phyloP scores from a whole-genome alignment of 169 alveolate genomes.

The Perkinsus marinus region DNA sequence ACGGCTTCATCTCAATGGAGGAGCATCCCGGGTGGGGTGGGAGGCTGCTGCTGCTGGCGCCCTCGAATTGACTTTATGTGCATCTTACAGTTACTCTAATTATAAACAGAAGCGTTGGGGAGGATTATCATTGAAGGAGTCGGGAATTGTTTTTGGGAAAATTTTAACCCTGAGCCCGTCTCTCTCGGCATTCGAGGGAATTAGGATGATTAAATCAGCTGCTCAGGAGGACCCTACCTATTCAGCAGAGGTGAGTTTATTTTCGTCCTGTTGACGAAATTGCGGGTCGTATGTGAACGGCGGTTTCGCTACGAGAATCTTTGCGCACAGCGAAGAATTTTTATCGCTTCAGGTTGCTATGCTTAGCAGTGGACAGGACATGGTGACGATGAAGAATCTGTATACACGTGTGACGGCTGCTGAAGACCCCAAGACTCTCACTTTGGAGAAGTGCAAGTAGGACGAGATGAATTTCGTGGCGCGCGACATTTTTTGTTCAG shows the following conservation, averaged over 20 bases:
- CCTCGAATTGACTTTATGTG: background rate
- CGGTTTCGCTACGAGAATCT: background rate
- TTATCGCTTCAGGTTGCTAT: background rate
- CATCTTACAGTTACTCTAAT: background rate
- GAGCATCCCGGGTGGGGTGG: background rate
- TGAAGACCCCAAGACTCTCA: background rate
- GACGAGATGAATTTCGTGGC: background rate
- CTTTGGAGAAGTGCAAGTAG: background rate
- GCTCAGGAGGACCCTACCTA: background rate
- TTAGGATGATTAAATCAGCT: background rate
- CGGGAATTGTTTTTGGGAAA: background rate
- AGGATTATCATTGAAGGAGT: background rate
- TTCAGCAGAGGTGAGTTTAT: background rate
- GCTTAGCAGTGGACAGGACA: background rate
- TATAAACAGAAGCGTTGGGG: background rate
- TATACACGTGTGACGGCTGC: background rate
- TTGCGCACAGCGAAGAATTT: too few species aligned
- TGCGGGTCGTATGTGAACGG: background rate
- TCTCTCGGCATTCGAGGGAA: background rate
- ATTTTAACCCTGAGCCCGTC: background rate
- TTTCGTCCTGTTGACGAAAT: background rate
- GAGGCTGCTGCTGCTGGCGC: background rate
- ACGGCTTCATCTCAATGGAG: background rate
- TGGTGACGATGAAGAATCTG: background rate
- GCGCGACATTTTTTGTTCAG: background rate